Percentiles rank a stretch among this genome's conserved stretches.
Conservation (phyloP, 192 early-diverging fungal genomes). For the Coemansia reversa region DNA sequence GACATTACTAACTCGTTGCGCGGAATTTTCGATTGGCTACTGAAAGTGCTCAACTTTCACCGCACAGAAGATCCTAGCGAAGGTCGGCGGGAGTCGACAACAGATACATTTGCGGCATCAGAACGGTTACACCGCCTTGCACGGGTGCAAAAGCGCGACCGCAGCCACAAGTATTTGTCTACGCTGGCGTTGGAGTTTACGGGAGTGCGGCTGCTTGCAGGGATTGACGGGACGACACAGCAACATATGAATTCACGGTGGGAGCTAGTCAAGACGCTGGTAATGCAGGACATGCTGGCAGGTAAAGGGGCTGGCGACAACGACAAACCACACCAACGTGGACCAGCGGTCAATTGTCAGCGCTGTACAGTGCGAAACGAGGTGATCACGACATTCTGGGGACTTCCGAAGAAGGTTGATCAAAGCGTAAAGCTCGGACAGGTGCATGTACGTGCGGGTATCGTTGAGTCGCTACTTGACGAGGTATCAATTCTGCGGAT, state of each 20-base stretch:
- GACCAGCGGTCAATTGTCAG: constrained; percentile 42
- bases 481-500: constrained; percentile 42
- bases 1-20: constrained; percentile 32
- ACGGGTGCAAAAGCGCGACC: constrained; percentile 13
- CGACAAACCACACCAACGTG: constrained; percentile 34
- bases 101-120: background rate
- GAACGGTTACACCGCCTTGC: constrained; percentile 14
- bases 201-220: constrained; percentile 36
- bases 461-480: constrained; percentile 41
- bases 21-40: constrained; percentile 31
- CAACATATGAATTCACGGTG: constrained; percentile 52
- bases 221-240: constrained; percentile 33
- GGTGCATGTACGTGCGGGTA: constrained; percentile 45
- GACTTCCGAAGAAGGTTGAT: constrained; percentile 47
- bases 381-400: constrained; percentile 54
- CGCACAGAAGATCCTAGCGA: constrained; percentile 4
- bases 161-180: constrained; percentile 43
- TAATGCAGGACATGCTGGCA: constrained; percentile 52
- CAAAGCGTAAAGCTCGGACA: constrained; percentile 42
- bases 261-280: constrained; percentile 54
- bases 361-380: constrained; percentile 49
- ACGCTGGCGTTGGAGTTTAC: constrained; percentile 41
- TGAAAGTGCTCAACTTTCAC: constrained; percentile 20
- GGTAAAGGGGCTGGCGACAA: constrained; percentile 20
- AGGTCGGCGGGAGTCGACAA: background rate